These are phyloP conservation scores for Daldinia loculata DNA, from an alignment of 495 filamentous ascomycete species.

Conservation along the genomic window DNA sequence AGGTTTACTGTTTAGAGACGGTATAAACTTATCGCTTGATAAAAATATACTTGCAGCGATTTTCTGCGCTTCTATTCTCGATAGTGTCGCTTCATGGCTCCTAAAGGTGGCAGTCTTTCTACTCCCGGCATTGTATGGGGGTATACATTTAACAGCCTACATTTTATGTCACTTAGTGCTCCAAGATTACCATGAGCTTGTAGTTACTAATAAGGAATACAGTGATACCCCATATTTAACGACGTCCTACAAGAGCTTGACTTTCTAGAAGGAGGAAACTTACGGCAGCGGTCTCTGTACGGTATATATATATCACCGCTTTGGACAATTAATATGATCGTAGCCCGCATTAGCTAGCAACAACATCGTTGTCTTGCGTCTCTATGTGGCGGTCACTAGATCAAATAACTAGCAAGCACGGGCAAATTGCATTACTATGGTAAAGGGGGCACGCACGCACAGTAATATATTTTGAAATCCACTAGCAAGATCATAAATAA, in stretches of 20 bases:
- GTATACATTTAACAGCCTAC: background rate
- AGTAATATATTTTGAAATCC: background rate
- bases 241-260: background rate
- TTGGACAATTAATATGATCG: no score
- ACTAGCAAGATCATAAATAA: no score
- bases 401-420: background rate
- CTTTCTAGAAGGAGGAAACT: background rate
- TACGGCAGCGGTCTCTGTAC: no score
- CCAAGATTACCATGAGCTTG: background rate
- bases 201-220: background rate
- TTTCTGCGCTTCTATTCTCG: no score
- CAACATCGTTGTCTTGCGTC: background rate
- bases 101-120: background rate
- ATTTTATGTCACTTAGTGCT: no score
- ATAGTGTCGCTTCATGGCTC: background rate
- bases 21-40: no score
- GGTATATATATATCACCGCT: no score
- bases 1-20: no score
- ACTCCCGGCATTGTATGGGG: background rate
- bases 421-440: background rate
- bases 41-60: no score
- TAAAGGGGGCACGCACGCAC: background rate
- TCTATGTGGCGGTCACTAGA: background rate
- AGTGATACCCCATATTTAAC: conserved; percentile 5
- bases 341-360: no score